Evolutionary conservation across 139 green algal species (phyloP).

Genomic region (Chara braunii): DNA sequence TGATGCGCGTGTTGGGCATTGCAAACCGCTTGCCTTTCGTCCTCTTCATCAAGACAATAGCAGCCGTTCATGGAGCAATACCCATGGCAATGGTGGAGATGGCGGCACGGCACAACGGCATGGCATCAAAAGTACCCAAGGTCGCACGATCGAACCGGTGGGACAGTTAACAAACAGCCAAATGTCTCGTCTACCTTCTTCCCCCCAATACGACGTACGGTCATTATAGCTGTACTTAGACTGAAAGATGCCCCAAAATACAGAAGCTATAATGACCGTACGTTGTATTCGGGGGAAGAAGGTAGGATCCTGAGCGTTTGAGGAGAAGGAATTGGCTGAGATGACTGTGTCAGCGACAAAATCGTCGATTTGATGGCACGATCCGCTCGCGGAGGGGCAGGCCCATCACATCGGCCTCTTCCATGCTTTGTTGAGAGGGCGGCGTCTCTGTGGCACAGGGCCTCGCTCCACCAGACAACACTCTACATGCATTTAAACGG

Average conservation of each 20-base stretch:
- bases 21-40: slow-evolving; percentile 78
- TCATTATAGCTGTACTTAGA: no score
- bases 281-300: no score
- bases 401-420: slow-evolving; percentile 75
- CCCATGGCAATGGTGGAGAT: slow-evolving; percentile 92
- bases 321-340: slow-evolving; percentile 92
- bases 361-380: slow-evolving; percentile 87
- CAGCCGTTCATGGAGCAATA: slow-evolving; percentile 92
- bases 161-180: slow-evolving; percentile 99
- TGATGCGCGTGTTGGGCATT: slow-evolving; percentile 97
- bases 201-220: no score
- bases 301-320: slow-evolving; percentile 62
- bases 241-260: no score
- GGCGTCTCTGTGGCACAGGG: no score
- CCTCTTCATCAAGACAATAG: slow-evolving; percentile 88
- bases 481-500: no score
- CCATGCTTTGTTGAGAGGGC: no score
- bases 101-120: slow-evolving; percentile 67
- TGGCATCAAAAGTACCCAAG: slow-evolving; percentile 65
- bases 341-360: slow-evolving; percentile 97
- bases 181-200: slow-evolving; percentile 86
- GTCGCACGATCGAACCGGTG: slow-evolving; percentile 72
- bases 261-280: no score
- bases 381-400: slow-evolving; percentile 87
- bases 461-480: no score